Evolutionary conservation across 192 early-diverging fungal species (phyloP).

Genomic region (Geranomyces variabilis): DNA sequence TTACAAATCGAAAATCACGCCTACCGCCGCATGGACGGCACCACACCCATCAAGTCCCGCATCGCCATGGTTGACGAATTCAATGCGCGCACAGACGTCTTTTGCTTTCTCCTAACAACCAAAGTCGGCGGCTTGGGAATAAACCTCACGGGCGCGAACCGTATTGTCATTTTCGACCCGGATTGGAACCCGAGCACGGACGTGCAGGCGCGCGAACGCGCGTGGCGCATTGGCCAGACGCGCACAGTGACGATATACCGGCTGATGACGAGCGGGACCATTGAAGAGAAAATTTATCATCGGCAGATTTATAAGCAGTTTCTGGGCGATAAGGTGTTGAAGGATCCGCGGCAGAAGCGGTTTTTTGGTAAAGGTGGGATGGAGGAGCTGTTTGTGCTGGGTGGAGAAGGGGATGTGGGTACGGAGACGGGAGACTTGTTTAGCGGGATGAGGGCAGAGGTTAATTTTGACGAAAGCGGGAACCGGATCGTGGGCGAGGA

Average conservation of each 20-base stretch:
- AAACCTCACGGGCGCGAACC: conserved; percentile 92
- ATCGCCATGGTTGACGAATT: conserved; percentile 86
- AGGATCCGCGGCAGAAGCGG: conserved; percentile 80
- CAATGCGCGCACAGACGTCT: conserved; percentile 70
- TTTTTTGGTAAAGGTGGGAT: conserved; percentile 89
- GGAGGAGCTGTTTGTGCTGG: conserved; percentile 84
- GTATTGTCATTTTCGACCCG: conserved; percentile 94
- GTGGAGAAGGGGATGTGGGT: conserved; percentile 37
- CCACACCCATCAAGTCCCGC: conserved; percentile 86
- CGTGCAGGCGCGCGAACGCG: conserved; percentile 92
- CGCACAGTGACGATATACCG: conserved; percentile 89
- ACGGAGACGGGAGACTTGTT: conserved; percentile 92
- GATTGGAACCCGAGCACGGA: conserved; percentile 99
- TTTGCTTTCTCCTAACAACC: conserved; percentile 95
- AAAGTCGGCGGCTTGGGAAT: conserved; percentile 95
- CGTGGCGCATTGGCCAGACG: conserved; percentile 92
- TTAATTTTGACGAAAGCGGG: conserved; percentile 17
- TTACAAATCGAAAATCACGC: conserved; percentile 53
- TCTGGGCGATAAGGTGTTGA: conserved; percentile 93
- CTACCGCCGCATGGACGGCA: conserved; percentile 95
- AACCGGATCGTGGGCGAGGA: conserved; percentile 27
- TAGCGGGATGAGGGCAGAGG: conserved; percentile 66
- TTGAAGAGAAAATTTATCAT: conserved; percentile 96
- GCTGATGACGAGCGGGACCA: conserved; percentile 91
- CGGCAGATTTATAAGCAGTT: conserved; percentile 98